Evolutionary conservation across 768 basidiomycete genomes (phyloP).

Genomic region (Calocera viscosa): DNA sequence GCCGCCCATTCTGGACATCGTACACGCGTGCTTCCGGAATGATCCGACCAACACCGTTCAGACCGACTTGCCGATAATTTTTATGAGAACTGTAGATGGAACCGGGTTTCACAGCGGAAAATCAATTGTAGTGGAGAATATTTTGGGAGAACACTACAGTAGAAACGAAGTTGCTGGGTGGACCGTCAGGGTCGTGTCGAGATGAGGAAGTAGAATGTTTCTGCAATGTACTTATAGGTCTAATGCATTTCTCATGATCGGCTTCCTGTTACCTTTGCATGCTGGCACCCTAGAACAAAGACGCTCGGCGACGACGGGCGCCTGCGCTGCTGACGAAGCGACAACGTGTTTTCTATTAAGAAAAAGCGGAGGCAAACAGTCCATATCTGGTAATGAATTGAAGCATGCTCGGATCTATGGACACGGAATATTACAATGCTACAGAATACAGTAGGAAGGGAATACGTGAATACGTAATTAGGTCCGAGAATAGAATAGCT

Average conservation of each 20-base stretch:
- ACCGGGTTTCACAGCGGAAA: slow-evolving; percentile 2
- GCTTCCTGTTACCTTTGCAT: background rate
- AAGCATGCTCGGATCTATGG: too few relatives aligned
- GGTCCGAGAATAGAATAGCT: too few relatives aligned
- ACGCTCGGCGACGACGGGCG: too few relatives aligned
- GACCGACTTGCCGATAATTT: slow-evolving; percentile 2
- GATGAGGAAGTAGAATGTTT: background rate
- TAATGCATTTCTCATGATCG: background rate
- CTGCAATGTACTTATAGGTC: background rate
- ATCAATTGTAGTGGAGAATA: slow-evolving; percentile 2
- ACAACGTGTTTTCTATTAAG: too few relatives aligned
- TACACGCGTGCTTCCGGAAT: background rate
- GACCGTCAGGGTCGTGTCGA: background rate
- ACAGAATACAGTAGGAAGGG: too few relatives aligned
- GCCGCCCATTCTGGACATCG: background rate
- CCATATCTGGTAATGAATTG: too few relatives aligned
- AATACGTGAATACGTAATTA: too few relatives aligned
- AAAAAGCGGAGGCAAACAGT: too few relatives aligned
- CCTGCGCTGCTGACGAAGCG: too few relatives aligned
- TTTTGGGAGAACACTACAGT: background rate
- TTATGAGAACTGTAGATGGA: background rate
- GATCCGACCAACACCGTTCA: background rate
- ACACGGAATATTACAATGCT: too few relatives aligned
- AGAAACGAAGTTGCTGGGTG: background rate
- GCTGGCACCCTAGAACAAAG: too few relatives aligned